A percentile compares a stretch with the other conserved stretches of the same genome.
Conservation (phyloP, 73 alveolate species). For the Tetrahymena elliotti region DNA sequence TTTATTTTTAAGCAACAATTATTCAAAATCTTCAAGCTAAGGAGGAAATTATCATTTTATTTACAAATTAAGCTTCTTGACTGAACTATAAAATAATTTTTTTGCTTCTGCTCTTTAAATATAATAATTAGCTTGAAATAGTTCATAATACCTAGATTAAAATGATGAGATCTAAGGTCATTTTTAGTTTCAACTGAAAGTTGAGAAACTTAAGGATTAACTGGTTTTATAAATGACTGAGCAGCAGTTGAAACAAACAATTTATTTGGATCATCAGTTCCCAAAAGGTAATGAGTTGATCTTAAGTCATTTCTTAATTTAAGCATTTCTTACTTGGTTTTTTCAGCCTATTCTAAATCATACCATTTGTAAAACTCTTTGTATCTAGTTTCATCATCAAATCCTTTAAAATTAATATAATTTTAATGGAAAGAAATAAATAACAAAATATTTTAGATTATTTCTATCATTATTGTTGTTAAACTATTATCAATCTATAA, state of each 20-base stretch:
- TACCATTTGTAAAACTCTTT: constrained; percentile 9
- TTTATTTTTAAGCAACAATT: not conserved
- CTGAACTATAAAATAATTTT: too few species aligned
- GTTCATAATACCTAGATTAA: constrained; percentile 1
- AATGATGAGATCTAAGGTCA: constrained; percentile 45
- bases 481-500: too few species aligned
- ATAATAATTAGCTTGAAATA: not conserved
- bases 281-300: constrained; percentile 19
- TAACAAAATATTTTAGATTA: too few species aligned
- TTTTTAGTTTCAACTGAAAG: constrained; percentile 40
- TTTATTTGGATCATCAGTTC: constrained; percentile 20
- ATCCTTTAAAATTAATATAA: not conserved
- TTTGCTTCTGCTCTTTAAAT: too few species aligned
- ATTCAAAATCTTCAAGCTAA: not conserved
- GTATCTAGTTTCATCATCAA: constrained; percentile 30
- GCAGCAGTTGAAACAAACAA: constrained; percentile 9
- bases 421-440: not conserved
- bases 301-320: not conserved
- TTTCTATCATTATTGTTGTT: too few species aligned
- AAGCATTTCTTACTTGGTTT: constrained; percentile 17
- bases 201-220: constrained; percentile 18
- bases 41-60: not conserved
- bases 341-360: not conserved
- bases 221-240: constrained; percentile 6
- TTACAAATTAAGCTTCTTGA: not conserved